Evolutionary conservation across 164 flowering plant species (phyloP).

Genomic region (Akebia trifoliata): DNA sequence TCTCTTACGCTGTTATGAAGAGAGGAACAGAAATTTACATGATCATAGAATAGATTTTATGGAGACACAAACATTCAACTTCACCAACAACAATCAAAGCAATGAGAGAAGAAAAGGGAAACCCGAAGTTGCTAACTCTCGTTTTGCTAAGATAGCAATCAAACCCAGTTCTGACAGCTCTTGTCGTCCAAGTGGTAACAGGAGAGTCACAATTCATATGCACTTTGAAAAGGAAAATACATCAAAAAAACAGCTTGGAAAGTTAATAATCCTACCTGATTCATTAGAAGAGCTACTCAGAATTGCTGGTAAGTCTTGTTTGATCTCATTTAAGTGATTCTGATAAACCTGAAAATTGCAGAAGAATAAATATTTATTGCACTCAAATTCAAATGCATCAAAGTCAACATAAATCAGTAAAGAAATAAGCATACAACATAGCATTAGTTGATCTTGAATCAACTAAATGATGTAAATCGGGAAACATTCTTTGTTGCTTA

Average conservation of each 20-base stretch:
- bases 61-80: constrained; percentile 19
- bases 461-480: background rate
- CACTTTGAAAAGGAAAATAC: constrained; percentile 21
- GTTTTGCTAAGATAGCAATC: constrained; percentile 10
- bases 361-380: background rate
- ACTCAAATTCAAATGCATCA: background rate
- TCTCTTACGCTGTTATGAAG: constrained; percentile 30
- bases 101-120: constrained; percentile 10
- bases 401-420: too few species aligned
- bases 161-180: constrained; percentile 20
- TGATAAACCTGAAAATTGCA: constrained; percentile 23
- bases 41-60: constrained; percentile 38
- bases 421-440: background rate
- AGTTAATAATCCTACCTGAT: constrained; percentile 71
- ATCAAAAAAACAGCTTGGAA: constrained; percentile 36
- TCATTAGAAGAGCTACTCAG: constrained; percentile 66
- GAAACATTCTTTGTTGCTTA: constrained; percentile 5
- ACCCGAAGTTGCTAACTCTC: constrained; percentile 6
- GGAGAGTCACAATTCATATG: constrained; percentile 73
- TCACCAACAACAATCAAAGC: constrained; percentile 11
- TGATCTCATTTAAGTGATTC: constrained; percentile 13
- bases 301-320: constrained; percentile 60
- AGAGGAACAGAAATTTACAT: constrained; percentile 17
- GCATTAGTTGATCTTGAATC: background rate
- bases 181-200: constrained; percentile 19